A percentile compares a stretch with the other conserved stretches of the same genome.
Conservation (phyloP, 148 eudicot species). For the Simmondsia chinensis region DNA sequence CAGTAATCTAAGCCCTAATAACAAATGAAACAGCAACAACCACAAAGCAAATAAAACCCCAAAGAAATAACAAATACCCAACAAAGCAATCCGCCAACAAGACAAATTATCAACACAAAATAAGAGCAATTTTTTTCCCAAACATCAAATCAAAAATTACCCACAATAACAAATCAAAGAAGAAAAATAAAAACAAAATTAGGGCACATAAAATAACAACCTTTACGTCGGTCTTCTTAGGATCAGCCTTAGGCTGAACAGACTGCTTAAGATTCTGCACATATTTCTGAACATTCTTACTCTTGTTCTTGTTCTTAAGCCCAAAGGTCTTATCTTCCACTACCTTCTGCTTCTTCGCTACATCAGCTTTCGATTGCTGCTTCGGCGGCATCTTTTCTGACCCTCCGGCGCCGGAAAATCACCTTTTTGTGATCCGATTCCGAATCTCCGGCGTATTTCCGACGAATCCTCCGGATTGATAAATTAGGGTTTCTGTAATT, state of each 20-base stretch:
- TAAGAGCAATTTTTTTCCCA: too few relatives aligned
- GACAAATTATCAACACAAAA: too few relatives aligned
- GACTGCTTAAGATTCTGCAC: conserved; percentile 61
- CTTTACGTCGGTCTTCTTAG: conserved; percentile 62
- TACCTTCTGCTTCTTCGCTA: conserved; percentile 82
- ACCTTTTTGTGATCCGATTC: too few relatives aligned
- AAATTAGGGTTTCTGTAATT: too few relatives aligned
- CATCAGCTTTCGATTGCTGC: conserved; percentile 68
- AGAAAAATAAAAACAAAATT: not conserved
- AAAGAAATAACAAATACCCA: too few relatives aligned
- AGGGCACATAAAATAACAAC: conserved; percentile 18
- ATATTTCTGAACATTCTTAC: conserved; percentile 89
- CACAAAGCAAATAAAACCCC: too few relatives aligned
- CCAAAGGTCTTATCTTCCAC: conserved; percentile 95
- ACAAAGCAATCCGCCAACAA: too few relatives aligned
- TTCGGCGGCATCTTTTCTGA: conserved; percentile 69
- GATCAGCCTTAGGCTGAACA: conserved; percentile 59
- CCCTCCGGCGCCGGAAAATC: conserved; percentile 6
- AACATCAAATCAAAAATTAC: not conserved
- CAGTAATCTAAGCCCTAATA: too few relatives aligned
- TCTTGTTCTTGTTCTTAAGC: conserved; percentile 81
- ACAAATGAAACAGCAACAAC: too few relatives aligned
- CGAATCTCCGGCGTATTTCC: too few relatives aligned
- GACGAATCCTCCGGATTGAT: too few relatives aligned
- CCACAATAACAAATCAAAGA: not conserved